Conservation (phyloP, 306 rosid genomes). For the Cajanus cajan region DNA sequence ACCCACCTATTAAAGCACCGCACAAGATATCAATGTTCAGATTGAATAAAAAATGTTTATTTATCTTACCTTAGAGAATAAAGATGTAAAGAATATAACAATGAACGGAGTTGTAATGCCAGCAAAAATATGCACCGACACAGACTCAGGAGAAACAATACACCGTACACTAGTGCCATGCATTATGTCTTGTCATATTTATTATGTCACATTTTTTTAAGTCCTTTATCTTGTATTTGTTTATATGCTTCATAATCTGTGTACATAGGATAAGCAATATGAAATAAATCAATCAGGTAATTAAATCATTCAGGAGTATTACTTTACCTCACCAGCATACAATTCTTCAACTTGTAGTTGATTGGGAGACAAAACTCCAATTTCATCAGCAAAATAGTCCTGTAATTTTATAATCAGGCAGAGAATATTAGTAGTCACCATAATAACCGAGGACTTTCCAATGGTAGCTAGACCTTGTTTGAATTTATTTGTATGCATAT, state of each 20-base stretch:
- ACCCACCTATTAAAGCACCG: constrained; percentile 64
- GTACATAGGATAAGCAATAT: constrained; percentile 12
- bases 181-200: constrained; percentile 9
- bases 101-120: background rate
- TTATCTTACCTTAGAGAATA: constrained; percentile 14
- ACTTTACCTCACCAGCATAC: constrained; percentile 85
- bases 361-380: constrained; percentile 90
- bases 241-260: background rate
- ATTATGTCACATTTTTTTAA: background rate
- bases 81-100: constrained; percentile 2
- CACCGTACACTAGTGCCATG: constrained; percentile 14
- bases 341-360: constrained; percentile 74
- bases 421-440: background rate
- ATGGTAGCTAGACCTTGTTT: constrained; percentile 11
- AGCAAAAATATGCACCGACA: background rate
- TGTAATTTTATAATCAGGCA: constrained; percentile 27
- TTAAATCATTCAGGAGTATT: constrained; percentile 19
- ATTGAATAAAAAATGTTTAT: background rate
- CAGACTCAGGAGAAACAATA: background rate
- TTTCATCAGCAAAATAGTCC: constrained; percentile 91
- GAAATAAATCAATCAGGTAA: constrained; percentile 11
- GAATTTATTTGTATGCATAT: constrained; percentile 9
- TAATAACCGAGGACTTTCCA: background rate
- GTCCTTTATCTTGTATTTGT: background rate
- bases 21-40: constrained; percentile 20